Evolutionary conservation across 805 yeast species (phyloP).

Genomic region (Candida caryicola): DNA sequence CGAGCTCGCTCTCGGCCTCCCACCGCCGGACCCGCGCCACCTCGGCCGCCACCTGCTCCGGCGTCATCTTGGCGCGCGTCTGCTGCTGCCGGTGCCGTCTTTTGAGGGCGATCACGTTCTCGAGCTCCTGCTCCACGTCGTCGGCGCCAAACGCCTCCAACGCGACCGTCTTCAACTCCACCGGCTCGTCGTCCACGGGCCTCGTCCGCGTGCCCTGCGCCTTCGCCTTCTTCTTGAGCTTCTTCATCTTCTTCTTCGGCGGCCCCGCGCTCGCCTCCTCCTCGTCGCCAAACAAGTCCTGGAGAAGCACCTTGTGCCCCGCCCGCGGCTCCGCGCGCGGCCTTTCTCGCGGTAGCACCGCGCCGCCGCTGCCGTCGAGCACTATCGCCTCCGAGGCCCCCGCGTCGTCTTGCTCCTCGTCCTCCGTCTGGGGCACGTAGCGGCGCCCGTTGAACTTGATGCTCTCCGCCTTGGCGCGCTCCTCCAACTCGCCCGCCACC

Average conservation of each 20-base stretch:
- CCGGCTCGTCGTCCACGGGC: constrained; percentile 29
- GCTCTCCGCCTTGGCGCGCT: constrained; percentile 21
- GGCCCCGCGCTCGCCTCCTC: constrained; percentile 6
- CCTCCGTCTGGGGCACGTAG: constrained; percentile 6
- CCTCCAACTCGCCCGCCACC: constrained; percentile 28
- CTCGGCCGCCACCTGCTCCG: constrained; percentile 38
- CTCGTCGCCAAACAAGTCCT: constrained; percentile 8
- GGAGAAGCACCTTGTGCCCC: not conserved
- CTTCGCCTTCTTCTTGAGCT: constrained; percentile 40
- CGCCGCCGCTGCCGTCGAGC: not conserved
- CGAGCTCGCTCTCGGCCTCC: constrained; percentile 15
- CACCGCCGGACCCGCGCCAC: constrained; percentile 23
- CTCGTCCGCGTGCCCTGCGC: constrained; percentile 25
- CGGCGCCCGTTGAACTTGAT: constrained; percentile 23
- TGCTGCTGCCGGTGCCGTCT: constrained; percentile 28
- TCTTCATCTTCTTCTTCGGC: constrained; percentile 36
- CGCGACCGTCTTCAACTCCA: constrained; percentile 31
- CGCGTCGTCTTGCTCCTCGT: constrained; percentile 11
- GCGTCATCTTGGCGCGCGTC: constrained; percentile 24
- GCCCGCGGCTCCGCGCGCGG: not conserved
- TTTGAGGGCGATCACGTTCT: constrained; percentile 24
- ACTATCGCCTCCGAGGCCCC: constrained; percentile 9
- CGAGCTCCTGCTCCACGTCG: constrained; percentile 35
- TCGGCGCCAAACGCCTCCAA: constrained; percentile 23
- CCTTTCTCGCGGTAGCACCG: not conserved